phyloP scores from a whole-genome alignment of 1,284 basidiomycete genomes.

The Papiliotrema terrestris region DNA sequence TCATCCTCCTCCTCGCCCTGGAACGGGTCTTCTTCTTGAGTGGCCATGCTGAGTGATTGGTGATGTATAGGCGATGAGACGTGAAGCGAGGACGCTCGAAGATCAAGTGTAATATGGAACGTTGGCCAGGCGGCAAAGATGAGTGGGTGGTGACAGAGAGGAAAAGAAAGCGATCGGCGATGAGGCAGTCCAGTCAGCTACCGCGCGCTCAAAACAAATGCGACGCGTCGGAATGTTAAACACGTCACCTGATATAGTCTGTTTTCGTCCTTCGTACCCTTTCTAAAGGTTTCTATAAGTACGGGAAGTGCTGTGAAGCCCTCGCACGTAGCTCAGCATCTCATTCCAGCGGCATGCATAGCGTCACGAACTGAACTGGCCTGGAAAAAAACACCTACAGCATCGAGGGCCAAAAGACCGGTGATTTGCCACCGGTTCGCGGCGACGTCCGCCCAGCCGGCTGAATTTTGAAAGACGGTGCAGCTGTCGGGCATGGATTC shows the following conservation, averaged over 20 bases:
- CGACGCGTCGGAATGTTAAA: constrained; percentile 1
- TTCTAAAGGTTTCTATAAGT: too few relatives aligned
- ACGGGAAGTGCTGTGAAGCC: too few relatives aligned
- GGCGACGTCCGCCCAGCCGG: background rate
- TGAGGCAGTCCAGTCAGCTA: background rate
- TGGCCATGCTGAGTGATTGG: constrained; percentile 11
- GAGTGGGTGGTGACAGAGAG: background rate
- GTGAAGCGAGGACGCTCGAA: background rate
- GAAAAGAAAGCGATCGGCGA: background rate
- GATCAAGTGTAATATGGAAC: too few relatives aligned
- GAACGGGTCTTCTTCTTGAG: constrained; percentile 40
- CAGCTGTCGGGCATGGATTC: too few relatives aligned
- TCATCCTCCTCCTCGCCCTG: constrained; percentile 52
- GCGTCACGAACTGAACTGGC: too few relatives aligned
- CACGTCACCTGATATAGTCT: too few relatives aligned
- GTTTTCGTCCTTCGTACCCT: too few relatives aligned
- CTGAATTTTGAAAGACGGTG: background rate
- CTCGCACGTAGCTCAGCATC: too few relatives aligned
- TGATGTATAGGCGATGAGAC: background rate
- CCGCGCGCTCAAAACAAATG: background rate
- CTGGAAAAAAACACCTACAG: too few relatives aligned
- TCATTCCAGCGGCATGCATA: too few relatives aligned
- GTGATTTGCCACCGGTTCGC: background rate
- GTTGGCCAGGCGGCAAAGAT: background rate
- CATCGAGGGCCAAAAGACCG: too few relatives aligned